Evolutionary conservation across 2,329 filamentous ascomycete species (phyloP), one percentile per base, ranked within the genome.

Genomic region (Sporothrix mexicana): DNA sequence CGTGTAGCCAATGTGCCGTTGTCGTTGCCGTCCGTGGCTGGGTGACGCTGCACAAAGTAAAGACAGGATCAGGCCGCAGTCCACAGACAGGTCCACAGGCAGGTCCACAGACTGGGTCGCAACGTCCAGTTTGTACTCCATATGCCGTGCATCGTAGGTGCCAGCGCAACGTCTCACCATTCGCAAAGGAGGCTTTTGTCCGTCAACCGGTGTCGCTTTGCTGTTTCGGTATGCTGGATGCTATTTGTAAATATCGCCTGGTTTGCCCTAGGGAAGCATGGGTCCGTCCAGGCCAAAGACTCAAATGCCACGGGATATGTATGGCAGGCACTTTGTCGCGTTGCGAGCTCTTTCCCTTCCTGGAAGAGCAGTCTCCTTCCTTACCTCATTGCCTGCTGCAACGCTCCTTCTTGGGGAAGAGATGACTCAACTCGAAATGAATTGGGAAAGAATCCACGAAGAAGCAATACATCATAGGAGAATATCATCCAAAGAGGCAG

Each of bases 401-500:
- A 47, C 61, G 61, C 61, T 25, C 61, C 61, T 64, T 64, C 41
- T 12, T 7, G 41, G 10, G 10, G 12, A 43, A 62, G 25, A 20
- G 30, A 41, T 15, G n/a, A 43, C 10, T 5, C 30, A 41, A 61
- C 5, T 41, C 25, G 41, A 8, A 15, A 25, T 12, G 10, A 23
- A 49, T n/a, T 7, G 57, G 6, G n/a, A 70, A 8, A 17, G n/a
- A 10, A 70, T 23, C 5, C 10, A 5, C 12, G 15, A 51, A 9
- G 1, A 66, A 66, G 8, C n/a, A 43, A 43, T n/a, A 64, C 12
- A 20, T 36, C 30, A 64, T 10, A 7, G 13, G 7, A 45, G 8
- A 64, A 64, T 23, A 66, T 47, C 12, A 30, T 15, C 64, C 23
- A 68, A 64, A 45, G 20, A 64, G 61, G 61, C n/a, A 67, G 45